phyloP scores from a whole-genome alignment of 495 filamentous ascomycete genomes.

The Endocarpon pusillum region DNA sequence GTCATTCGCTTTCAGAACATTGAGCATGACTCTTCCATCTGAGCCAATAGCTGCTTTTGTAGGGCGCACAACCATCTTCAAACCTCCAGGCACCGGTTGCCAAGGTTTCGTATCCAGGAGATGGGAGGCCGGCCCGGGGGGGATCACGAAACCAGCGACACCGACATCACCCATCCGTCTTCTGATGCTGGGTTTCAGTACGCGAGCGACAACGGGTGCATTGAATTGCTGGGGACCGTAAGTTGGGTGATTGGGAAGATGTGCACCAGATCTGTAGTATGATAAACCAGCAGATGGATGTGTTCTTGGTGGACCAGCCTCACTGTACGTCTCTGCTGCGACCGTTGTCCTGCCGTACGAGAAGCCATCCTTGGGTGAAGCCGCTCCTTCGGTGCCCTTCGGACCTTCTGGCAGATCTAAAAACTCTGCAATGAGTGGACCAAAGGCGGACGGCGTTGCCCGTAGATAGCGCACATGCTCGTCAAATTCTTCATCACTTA shows the following conservation, averaged over 20 bases:
- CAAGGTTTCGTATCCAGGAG: too few species aligned
- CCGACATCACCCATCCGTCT: conserved; percentile 15
- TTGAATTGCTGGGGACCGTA: conserved; percentile 55
- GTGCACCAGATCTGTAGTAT: conserved; percentile 56
- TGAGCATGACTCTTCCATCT: too few species aligned
- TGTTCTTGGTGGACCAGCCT: conserved; percentile 54
- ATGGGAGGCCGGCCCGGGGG: too few species aligned
- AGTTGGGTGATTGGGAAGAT: conserved; percentile 63
- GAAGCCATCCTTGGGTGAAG: conserved; percentile 17
- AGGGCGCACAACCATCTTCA: too few species aligned
- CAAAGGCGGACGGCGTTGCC: conserved; percentile 28
- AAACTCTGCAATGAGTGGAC: conserved; percentile 27
- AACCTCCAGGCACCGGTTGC: too few species aligned
- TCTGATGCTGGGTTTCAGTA: conserved; percentile 31
- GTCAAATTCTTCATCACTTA: conserved; percentile 43
- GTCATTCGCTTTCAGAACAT: too few species aligned
- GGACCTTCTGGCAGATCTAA: conserved; percentile 30
- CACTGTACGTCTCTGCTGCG: conserved; percentile 31
- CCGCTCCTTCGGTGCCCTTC: conserved; percentile 19
- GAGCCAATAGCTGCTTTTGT: too few species aligned
- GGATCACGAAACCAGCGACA: conserved; percentile 30
- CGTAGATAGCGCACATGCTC: conserved; percentile 44
- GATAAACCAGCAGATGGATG: conserved; percentile 85
- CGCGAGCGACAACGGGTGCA: conserved; percentile 48
- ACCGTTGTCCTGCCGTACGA: conserved; percentile 13